A percentile compares a stretch with the other conserved stretches of the same genome.
Evolutionary conservation across 345 rosid species (phyloP).

Genomic region (Erucastrum elatum): DNA sequence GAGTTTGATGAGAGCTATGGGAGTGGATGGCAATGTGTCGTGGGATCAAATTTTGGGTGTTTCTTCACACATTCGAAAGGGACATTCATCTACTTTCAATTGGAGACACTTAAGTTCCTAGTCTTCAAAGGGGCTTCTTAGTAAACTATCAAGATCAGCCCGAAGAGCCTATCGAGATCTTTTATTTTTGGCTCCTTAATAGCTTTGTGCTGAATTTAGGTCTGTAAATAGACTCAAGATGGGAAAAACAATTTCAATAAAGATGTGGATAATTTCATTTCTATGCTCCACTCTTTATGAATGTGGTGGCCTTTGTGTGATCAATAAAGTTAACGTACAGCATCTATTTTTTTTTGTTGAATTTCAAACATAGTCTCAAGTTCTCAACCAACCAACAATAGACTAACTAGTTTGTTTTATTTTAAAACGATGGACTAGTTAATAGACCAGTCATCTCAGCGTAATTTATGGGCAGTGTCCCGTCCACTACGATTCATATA

Average conservation of each 20-base stretch:
- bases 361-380: neutral
- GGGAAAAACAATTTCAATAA: neutral
- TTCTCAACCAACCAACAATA: too few species aligned
- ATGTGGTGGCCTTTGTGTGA: neutral
- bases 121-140: conserved; percentile 63
- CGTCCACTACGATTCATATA: too few species aligned
- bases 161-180: neutral
- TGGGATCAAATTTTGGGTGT: conserved; percentile 74
- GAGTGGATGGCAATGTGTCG: conserved; percentile 79
- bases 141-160: neutral
- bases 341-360: neutral
- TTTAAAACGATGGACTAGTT: too few species aligned
- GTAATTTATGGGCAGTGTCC: too few species aligned
- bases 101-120: conserved; percentile 67
- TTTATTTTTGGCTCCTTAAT: neutral
- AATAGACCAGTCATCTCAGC: too few species aligned
- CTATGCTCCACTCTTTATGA: neutral
- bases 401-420: too few species aligned
- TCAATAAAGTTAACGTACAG: neutral
- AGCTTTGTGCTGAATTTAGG: conserved; percentile 11
- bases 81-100: conserved; percentile 63
- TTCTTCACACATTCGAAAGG: conserved; percentile 76
- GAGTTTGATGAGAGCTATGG: conserved; percentile 65
- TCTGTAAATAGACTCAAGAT: conserved; percentile 19
- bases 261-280: neutral